Evolutionary conservation across 2,329 filamentous ascomycete species (phyloP).

Genomic region (Phialophora chinensis): DNA sequence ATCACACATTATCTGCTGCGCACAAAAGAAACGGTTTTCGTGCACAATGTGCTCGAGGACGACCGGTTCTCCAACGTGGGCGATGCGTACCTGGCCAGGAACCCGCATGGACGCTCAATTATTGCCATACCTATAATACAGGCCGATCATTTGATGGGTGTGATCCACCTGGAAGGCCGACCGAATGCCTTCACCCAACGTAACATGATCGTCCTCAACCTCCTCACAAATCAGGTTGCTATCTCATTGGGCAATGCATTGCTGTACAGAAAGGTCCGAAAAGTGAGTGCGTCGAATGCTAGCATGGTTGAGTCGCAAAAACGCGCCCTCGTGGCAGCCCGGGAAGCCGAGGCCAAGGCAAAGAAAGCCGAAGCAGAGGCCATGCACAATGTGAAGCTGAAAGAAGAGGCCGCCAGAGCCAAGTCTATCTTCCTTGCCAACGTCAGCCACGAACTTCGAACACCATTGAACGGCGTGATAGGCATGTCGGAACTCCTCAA

Average conservation of each 20-base stretch:
- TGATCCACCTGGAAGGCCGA: constrained; percentile 67
- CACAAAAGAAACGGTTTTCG: constrained; percentile 67
- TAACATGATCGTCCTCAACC: constrained; percentile 56
- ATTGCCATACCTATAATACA: constrained; percentile 69
- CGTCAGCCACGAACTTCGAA: constrained; percentile 53
- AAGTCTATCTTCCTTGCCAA: constrained; percentile 55
- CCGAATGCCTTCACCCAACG: constrained; percentile 70
- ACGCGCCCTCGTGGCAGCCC: constrained; percentile 65
- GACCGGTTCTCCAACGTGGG: constrained; percentile 68
- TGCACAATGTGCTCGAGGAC: constrained; percentile 68
- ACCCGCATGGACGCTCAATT: constrained; percentile 64
- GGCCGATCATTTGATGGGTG: constrained; percentile 63
- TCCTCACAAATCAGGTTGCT: constrained; percentile 68
- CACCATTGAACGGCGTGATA: constrained; percentile 52
- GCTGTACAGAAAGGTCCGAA: constrained; percentile 66
- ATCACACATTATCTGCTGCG: constrained; percentile 67
- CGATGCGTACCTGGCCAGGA: constrained; percentile 60
- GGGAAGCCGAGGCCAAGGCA: constrained; percentile 68
- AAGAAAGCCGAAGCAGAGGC: constrained; percentile 69
- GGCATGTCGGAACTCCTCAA: constrained; percentile 52
- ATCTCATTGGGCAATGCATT: constrained; percentile 70
- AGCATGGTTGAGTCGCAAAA: constrained; percentile 71
- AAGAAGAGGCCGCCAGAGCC: constrained; percentile 68
- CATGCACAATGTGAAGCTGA: constrained; percentile 68
- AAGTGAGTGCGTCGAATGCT: constrained; percentile 67